Evolutionary conservation across 164 flowering plant genomes (phyloP), one percentile per base, ranked within the genome.

Genomic region (Cinnamomum micranthum): DNA sequence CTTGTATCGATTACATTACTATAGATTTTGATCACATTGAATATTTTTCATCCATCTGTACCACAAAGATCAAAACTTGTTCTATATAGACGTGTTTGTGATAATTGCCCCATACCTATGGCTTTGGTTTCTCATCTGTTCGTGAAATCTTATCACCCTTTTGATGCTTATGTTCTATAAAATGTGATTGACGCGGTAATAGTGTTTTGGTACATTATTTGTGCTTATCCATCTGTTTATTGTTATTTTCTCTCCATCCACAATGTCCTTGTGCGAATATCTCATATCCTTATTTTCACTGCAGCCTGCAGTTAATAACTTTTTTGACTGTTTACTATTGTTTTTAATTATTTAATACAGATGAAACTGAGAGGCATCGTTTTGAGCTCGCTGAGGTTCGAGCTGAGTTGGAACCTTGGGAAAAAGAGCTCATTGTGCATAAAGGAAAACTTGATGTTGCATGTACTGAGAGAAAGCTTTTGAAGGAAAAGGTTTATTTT

Each of bases 321-420:
- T 75, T 50, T 67, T 59, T 31, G 59, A 9, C 50, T 24, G 47
- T 41, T 7, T 27, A 64, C 22, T 11, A 58, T 58, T 33, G 27
- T 28, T 47, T 74, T 13, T 14, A 70, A 33, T 6, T 41, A 9
- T 41, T 41, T 41, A 28, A 60, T 80, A 71, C 85, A 95, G 99
- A 77, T 83, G 99, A 95, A 84, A 89, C 92, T 25, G 99, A 93
- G 86, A 87, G 64, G 62, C 87, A 85, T 70, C 89, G 91, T 13
- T 75, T 85, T 65, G 92, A 93, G 85, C 93, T 95, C 74, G 76
- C 78, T 17, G 87, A 74, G 15, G 91, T 91, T 76, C 98, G 99
- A 69, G 81, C 86, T 78, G 93, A 90, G 80, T 73, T 95, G 72
- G 95, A 93, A 78, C 99, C 99, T 6, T 93, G 98, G 99, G 99